Evolutionary conservation across 192 early-diverging fungal genomes (phyloP).

Genomic region (Borealophlyctis nickersoniae): DNA sequence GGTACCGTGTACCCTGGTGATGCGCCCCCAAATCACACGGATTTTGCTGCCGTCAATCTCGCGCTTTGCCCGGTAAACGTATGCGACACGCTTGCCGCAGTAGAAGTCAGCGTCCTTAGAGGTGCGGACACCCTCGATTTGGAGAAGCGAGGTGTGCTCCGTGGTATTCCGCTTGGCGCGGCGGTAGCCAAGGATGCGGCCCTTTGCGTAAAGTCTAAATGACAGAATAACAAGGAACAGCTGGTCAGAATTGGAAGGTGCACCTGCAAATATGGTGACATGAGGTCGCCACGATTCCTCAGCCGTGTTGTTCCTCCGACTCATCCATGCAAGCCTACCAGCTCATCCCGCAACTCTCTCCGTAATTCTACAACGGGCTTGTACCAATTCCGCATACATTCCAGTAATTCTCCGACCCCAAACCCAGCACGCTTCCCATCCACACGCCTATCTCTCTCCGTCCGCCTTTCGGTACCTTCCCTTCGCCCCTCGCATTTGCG

Average conservation of each 20-base stretch:
- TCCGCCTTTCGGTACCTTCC: not conserved
- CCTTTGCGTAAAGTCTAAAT: slow-evolving; percentile 94
- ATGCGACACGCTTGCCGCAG: slow-evolving; percentile 97
- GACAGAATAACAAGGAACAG: not conserved
- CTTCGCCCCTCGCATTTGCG: not conserved
- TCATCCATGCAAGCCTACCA: not conserved
- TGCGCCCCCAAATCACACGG: slow-evolving; percentile 96
- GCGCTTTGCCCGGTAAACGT: slow-evolving; percentile 92
- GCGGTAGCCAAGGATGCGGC: slow-evolving; percentile 91
- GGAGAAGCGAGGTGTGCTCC: slow-evolving; percentile 85
- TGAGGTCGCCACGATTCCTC: not conserved
- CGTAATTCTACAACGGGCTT: slow-evolving; percentile 2
- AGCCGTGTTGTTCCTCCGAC: not conserved
- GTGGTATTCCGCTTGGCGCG: slow-evolving; percentile 89
- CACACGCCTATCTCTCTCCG: not conserved
- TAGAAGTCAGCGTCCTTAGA: slow-evolving; percentile 92
- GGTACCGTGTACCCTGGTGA: slow-evolving; percentile 94
- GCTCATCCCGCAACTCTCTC: not conserved
- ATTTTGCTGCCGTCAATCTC: slow-evolving; percentile 87
- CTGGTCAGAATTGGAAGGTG: not conserved
- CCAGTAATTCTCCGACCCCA: not conserved
- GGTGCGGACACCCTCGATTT: slow-evolving; percentile 90
- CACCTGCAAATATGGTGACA: not conserved
- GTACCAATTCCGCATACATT: not conserved
- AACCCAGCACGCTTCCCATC: not conserved